Evolutionary conservation across 208 protist genomes (phyloP).

Genomic region (Crithidia expoeki): DNA sequence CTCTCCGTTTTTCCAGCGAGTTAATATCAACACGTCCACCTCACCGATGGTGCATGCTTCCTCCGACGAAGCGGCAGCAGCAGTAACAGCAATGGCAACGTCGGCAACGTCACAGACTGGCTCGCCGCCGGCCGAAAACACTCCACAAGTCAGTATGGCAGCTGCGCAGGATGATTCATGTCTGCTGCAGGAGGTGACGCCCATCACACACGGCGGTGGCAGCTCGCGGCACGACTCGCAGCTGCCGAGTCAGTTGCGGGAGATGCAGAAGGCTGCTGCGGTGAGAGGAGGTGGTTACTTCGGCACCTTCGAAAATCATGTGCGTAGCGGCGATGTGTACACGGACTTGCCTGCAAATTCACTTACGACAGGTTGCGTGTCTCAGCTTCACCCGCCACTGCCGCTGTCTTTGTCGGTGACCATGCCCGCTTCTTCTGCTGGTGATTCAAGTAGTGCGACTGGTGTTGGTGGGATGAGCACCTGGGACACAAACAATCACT

Average conservation of each 20-base stretch:
- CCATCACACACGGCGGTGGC: conserved; percentile 16
- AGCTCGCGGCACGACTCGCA: conserved; percentile 17
- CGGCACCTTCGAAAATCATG: not conserved
- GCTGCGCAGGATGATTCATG: conserved; percentile 4
- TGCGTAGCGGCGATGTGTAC: not conserved
- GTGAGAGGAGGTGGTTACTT: not conserved
- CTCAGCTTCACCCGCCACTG: conserved; percentile 1
- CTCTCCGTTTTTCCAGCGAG: conserved; percentile 32
- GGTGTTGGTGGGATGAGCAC: not conserved
- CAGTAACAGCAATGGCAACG: not conserved
- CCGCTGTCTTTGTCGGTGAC: not conserved
- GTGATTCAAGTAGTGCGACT: not conserved
- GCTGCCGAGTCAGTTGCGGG: conserved; percentile 16
- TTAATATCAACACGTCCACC: not conserved
- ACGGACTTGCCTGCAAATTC: not conserved
- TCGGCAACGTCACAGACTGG: not conserved
- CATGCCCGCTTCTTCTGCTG: not conserved
- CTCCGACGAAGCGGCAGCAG: not conserved
- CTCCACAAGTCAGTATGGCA: not conserved
- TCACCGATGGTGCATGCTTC: not conserved
- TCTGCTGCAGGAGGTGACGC: conserved; percentile 27
- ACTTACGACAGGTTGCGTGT: not conserved
- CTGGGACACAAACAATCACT: not conserved
- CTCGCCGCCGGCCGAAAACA: not conserved
- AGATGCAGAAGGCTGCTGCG: not conserved